phyloP scores from a whole-genome alignment of 805 yeast genomes.

The Yamadazyma scolyti region DNA sequence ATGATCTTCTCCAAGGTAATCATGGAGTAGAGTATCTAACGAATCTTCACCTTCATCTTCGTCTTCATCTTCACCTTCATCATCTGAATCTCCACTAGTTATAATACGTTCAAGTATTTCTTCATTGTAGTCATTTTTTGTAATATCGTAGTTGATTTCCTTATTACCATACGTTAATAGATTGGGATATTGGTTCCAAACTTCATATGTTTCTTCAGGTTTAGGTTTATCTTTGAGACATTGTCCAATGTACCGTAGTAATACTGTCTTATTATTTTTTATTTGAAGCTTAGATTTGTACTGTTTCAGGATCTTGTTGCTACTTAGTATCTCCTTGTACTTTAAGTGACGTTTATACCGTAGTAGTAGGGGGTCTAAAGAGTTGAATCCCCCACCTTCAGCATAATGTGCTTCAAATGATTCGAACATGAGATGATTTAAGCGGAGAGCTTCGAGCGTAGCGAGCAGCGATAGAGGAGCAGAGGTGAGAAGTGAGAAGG shows the following conservation, averaged over 20 bases:
- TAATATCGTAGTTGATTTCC: slow-evolving; percentile 1
- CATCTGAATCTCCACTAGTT: background rate
- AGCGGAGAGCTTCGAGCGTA: no score
- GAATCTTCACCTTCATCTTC: no score
- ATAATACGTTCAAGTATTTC: background rate
- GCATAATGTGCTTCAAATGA: no score
- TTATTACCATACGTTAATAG: slow-evolving; percentile 5
- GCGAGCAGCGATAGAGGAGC: no score
- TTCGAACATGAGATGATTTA: no score
- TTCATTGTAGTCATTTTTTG: slow-evolving; percentile 8
- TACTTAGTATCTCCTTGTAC: no score
- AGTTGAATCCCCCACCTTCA: no score
- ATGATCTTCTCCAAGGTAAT: background rate
- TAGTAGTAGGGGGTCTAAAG: no score
- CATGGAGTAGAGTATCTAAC: background rate
- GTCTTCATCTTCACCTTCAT: background rate
- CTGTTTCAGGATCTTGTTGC: no score
- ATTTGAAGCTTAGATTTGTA: no score
- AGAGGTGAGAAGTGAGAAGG: no score
- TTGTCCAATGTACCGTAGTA: slow-evolving; percentile 5
- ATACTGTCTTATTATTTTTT: slow-evolving; percentile 2
- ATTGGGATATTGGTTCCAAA: slow-evolving; percentile 24
- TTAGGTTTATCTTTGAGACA: slow-evolving; percentile 21
- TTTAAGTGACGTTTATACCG: no score
- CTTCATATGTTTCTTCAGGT: slow-evolving; percentile 33